Base-by-base conservation (phyloP, 2,329 filamentous ascomycete species). In the Chalaropsis thielavioides region DNA sequence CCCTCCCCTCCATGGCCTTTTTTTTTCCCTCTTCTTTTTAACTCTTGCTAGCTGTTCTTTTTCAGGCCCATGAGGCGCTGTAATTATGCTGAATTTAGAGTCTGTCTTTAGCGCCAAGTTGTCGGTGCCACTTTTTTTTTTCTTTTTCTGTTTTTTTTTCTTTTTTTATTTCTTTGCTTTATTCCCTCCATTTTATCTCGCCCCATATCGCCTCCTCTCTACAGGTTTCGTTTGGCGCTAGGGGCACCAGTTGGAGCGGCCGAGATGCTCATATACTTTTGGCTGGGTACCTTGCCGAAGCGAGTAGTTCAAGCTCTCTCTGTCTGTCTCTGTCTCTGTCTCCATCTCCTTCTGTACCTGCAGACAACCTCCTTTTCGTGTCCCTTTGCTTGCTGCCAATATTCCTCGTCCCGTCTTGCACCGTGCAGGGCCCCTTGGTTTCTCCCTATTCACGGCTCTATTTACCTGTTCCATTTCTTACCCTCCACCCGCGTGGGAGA, bases 401-500 rank as follows among this genome's bases (percentile, higher is more conserved):
- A 31, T 31, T 31, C 41, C 41, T 13, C 41, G 17, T 13, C 10
- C 11, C 41, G 3, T n/a, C n/a, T n/a, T n/a, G n/a, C n/a, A n/a
- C n/a, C n/a, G n/a, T n/a, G n/a, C n/a, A n/a, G n/a, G n/a, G 41
- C 7, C 41, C 11, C 41, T 13, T 3, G 13, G 17, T 15, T 3
- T 43, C 51, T 56, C 19, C 44, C 44, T 49, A n/a, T 19, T 8
- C n/a, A 22, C 19, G 15, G 15, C 6, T 44, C 60, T 31, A 62
- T 44, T 62, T 27, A 19, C 24, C n/a, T 49, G 61, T 63, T 35
- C 31, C 49, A 41, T 64, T 43, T 38, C 49, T n/a, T 59, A n/a
- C n/a, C 15, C n/a, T n/a, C n/a, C n/a, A n/a, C n/a, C n/a, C n/a
- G n/a, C n/a, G n/a, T n/a, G n/a, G n/a, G n/a, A n/a, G n/a, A n/a